Evolutionary conservation across 192 early-diverging fungal genomes (phyloP).

Genomic region (Diversispora eburnea): DNA sequence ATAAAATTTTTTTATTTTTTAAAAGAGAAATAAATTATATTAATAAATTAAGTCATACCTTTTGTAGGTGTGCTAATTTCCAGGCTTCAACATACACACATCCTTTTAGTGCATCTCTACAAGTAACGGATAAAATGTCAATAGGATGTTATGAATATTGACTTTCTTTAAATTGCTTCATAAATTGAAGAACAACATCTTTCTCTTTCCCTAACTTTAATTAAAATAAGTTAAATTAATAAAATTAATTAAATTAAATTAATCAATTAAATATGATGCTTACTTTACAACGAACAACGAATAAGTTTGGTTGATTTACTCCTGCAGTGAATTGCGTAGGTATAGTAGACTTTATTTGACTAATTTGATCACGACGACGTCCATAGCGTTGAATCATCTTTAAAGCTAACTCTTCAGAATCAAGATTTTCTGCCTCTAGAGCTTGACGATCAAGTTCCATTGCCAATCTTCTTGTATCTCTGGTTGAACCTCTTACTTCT

Average conservation of each 20-base stretch:
- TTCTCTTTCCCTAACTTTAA: slow-evolving; percentile 77
- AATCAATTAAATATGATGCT: too few relatives aligned
- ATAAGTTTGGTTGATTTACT: slow-evolving; percentile 86
- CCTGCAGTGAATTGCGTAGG: slow-evolving; percentile 72
- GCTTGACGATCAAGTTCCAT: slow-evolving; percentile 63
- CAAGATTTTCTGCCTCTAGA: slow-evolving; percentile 67
- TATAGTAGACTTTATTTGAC: slow-evolving; percentile 44
- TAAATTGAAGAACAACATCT: slow-evolving; percentile 76
- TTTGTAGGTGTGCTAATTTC: slow-evolving; percentile 73
- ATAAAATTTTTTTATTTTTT: not conserved
- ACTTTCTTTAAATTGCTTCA: slow-evolving; percentile 71
- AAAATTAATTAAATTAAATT: slow-evolving; percentile 8
- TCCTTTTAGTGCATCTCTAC: slow-evolving; percentile 78
- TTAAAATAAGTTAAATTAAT: not conserved
- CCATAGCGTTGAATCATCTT: slow-evolving; percentile 71
- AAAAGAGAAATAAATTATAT: not conserved
- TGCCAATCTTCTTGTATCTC: slow-evolving; percentile 19
- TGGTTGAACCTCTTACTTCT: slow-evolving; percentile 42
- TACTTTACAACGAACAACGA: slow-evolving; percentile 81
- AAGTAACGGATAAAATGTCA: slow-evolving; percentile 78
- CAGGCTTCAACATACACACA: slow-evolving; percentile 92
- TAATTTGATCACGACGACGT: slow-evolving; percentile 44
- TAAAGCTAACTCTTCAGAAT: slow-evolving; percentile 81
- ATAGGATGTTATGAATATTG: slow-evolving; percentile 56
- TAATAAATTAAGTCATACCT: slow-evolving; percentile 31